phyloP scores from a whole-genome alignment of 2,329 filamentous ascomycete genomes.

The Tolypocladium pustulatum region DNA sequence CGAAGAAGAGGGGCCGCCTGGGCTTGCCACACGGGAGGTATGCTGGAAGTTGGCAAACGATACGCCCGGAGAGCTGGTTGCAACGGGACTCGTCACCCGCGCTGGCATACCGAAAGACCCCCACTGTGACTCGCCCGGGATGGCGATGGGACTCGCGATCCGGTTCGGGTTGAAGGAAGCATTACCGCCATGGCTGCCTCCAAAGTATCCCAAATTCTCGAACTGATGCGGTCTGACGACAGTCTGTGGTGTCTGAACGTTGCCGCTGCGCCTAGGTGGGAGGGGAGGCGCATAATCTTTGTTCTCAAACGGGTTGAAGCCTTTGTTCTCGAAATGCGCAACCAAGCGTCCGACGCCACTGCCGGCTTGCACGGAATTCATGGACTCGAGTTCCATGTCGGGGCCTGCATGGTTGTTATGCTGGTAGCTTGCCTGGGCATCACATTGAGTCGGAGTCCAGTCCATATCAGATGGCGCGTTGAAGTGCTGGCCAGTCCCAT shows the following conservation, averaged over 20 bases:
- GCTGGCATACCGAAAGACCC: conserved; percentile 17
- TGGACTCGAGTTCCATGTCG: conserved; percentile 17
- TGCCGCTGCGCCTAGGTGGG: conserved; percentile 21
- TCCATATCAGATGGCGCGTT: conserved; percentile 23
- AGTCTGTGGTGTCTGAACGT: conserved; percentile 13
- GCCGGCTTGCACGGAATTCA: conserved; percentile 12
- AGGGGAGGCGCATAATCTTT: conserved; percentile 24
- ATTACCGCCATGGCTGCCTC: background rate
- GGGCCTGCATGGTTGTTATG: conserved; percentile 10
- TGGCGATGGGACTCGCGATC: conserved; percentile 20
- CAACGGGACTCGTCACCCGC: conserved; percentile 20
- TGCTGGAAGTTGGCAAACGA: conserved; percentile 22
- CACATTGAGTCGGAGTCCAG: conserved; percentile 22
- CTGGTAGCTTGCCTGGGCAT: conserved; percentile 17
- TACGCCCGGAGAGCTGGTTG: conserved; percentile 16
- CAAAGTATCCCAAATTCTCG: conserved; percentile 3
- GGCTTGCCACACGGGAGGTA: conserved; percentile 15
- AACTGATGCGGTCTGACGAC: conserved; percentile 7
- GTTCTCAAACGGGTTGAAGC: conserved; percentile 21
- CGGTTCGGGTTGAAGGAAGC: conserved; percentile 12
- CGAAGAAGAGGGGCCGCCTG: conserved; percentile 14
- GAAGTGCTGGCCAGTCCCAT: conserved; percentile 16
- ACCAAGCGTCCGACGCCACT: conserved; percentile 24
- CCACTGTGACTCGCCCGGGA: conserved; percentile 21
- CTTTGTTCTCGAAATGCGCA: conserved; percentile 30